These are phyloP conservation scores for Fraxinus paxiana DNA, from an alignment of 305 asterid genomes.

Conservation along the genomic window DNA sequence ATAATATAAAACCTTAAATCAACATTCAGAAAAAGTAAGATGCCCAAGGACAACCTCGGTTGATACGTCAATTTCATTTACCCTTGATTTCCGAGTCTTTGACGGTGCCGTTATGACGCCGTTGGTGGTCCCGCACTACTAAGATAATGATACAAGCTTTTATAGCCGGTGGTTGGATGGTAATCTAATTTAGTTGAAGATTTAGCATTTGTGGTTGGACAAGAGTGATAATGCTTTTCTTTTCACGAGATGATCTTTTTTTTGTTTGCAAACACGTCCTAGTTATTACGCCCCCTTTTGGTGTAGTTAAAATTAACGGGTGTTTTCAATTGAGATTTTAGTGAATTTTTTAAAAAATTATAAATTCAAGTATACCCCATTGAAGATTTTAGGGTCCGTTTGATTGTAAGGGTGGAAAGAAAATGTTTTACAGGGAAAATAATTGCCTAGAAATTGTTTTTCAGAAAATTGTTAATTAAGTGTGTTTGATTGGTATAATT, in stretches of 20 bases:
- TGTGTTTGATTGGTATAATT: too few relatives aligned
- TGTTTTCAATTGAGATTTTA: neutral
- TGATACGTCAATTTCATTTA: neutral
- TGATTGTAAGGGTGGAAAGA: too few relatives aligned
- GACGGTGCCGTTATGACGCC: slow-evolving; percentile 24
- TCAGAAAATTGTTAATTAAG: too few relatives aligned
- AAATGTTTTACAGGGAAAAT: too few relatives aligned
- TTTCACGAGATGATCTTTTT: neutral
- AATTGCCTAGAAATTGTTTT: too few relatives aligned
- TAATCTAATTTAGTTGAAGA: neutral
- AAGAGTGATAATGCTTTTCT: neutral
- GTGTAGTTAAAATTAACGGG: neutral
- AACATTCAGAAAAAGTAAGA: neutral
- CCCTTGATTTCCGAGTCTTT: slow-evolving; percentile 3
- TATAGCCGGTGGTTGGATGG: neutral
- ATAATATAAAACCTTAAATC: neutral
- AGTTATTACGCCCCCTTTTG: neutral
- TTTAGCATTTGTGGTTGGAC: neutral
- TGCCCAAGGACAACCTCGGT: neutral
- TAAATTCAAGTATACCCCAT: too few relatives aligned
- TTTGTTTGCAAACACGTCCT: neutral
- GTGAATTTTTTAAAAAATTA: neutral
- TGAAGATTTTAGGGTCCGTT: too few relatives aligned
- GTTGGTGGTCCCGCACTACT: neutral
- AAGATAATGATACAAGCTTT: neutral